Evolutionary conservation across 1,284 basidiomycete species (phyloP), one percentile per base, ranked within the genome.

Genomic region (Boletus smithii): DNA sequence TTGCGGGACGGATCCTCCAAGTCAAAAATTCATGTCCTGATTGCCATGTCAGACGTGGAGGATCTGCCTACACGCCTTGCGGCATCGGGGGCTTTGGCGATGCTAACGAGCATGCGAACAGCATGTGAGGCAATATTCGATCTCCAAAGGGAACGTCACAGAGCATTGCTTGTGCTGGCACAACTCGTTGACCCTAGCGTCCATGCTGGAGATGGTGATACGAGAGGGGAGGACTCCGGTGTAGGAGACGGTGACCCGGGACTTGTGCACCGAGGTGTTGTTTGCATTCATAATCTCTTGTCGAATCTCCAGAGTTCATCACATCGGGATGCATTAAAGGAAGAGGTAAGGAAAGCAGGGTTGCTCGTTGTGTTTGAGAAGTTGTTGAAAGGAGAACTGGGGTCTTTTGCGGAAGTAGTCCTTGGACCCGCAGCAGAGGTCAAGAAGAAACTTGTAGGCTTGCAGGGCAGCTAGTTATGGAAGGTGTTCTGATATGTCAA

Each of bases 21-120:
- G 54, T 84, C 86, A 9, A 85, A 85, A 59, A 69, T 97, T 1
- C 87, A 91, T 47, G 72, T 97, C 31, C 68, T 97, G n/a, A 65
- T 94, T 22, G 91, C 92, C 6, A 70, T 97, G 38, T 85, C 86
- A 3, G 87, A 93, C 54, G 81, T 90, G 6, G 85, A 92, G 33
- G 94, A 97, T 69, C 46, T 84, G 4, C 78, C 80, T 3, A 97
- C 94, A 2, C 79, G 88, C 30, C 67, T 90, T 6, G 94, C 94
- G 8, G 89, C 92, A 0, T 83, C 88, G 0, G 94, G 92, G 8
- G 87, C 91, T 3, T 71, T 97, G 32, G 91, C 94, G 3, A 85
- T 83, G 33, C 68, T 97, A 45, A 86, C 85, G 2, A 69, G 71
- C n/a, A 77, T 83, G 2, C 72, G 73, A 1, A 69, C 68, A n/a